Conservation (phyloP, 208 protist genomes). For the Jaenimonas drosophilae region DNA sequence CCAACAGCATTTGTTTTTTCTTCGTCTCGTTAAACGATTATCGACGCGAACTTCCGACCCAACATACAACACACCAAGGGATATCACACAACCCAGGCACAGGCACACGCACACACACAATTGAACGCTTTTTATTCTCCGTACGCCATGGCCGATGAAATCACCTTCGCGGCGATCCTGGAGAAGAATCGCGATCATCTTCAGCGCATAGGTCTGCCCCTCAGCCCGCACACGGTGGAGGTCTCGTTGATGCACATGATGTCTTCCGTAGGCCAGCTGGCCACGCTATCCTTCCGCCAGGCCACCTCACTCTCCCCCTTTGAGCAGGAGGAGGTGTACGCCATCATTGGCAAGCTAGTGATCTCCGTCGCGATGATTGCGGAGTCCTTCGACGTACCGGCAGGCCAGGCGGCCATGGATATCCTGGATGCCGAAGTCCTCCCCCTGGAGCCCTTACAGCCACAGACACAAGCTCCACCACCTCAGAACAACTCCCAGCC, state of each 20-base stretch:
- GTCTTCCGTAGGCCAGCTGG: conserved; percentile 58
- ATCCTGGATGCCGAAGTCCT: conserved; percentile 26
- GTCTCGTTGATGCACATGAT: conserved; percentile 66
- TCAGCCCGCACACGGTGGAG: conserved; percentile 21
- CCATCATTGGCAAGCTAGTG: conserved; percentile 41
- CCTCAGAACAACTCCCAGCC: too few relatives aligned
- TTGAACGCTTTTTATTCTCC: neutral
- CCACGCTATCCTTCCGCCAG: conserved; percentile 31
- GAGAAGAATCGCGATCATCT: conserved; percentile 34
- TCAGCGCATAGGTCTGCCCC: conserved; percentile 16
- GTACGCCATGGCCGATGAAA: too few relatives aligned
- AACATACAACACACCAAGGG: too few relatives aligned
- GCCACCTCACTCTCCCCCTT: conserved; percentile 50
- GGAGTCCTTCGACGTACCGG: conserved; percentile 42
- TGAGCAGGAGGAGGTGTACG: conserved; percentile 47
- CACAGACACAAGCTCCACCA: too few relatives aligned
- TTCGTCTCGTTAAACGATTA: too few relatives aligned
- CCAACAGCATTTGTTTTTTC: conserved; percentile 7
- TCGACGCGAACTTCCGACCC: too few relatives aligned
- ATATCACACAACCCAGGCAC: too few relatives aligned
- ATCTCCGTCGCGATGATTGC: conserved; percentile 48
- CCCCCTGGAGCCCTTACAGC: neutral
- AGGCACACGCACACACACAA: too few relatives aligned
- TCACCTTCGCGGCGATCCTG: conserved; percentile 39
- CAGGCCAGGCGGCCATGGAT: conserved; percentile 33